These are phyloP conservation scores for Sutorius eximius DNA, from an alignment of 1,284 basidiomycete genomes.

Conservation along the genomic window DNA sequence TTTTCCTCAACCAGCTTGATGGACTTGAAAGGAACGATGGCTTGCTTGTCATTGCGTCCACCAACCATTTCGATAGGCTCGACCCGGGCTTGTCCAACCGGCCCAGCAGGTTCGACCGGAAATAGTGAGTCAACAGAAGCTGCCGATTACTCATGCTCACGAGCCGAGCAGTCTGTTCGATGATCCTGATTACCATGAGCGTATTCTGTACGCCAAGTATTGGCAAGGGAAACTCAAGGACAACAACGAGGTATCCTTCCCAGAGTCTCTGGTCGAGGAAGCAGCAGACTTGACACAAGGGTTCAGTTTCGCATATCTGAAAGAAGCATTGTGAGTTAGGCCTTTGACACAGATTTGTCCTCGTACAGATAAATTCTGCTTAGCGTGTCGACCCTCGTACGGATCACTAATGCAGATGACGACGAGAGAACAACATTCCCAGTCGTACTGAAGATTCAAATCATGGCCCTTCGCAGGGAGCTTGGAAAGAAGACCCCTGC, in stretches of 20 bases:
- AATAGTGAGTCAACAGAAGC: constrained; percentile 57
- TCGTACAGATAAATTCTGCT: constrained; percentile 1
- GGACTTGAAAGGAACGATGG: constrained; percentile 77
- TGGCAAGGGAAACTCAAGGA: constrained; percentile 72
- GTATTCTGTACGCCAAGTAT: constrained; percentile 65
- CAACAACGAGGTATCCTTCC: constrained; percentile 63
- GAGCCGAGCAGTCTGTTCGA: constrained; percentile 52
- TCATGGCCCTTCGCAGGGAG: constrained; percentile 59
- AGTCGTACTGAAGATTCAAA: constrained; percentile 51
- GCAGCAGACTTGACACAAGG: constrained; percentile 58
- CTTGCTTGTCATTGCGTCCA: constrained; percentile 74
- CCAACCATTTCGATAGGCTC: constrained; percentile 79
- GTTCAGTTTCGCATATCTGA: constrained; percentile 83
- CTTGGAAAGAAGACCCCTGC: constrained; percentile 41
- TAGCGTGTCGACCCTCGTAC: constrained; percentile 65
- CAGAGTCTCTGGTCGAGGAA: constrained; percentile 59
- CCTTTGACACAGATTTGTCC: not conserved
- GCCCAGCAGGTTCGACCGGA: constrained; percentile 82
- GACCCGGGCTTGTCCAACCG: constrained; percentile 74
- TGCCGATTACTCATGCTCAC: not conserved
- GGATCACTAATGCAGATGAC: constrained; percentile 49
- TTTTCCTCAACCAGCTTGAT: constrained; percentile 83
- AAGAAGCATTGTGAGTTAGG: constrained; percentile 74
- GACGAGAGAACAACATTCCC: constrained; percentile 52
- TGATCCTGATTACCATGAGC: constrained; percentile 63